phyloP scores from a whole-genome alignment of 129 eudicot genomes.

The Pseudognaphalium luteoalbum region DNA sequence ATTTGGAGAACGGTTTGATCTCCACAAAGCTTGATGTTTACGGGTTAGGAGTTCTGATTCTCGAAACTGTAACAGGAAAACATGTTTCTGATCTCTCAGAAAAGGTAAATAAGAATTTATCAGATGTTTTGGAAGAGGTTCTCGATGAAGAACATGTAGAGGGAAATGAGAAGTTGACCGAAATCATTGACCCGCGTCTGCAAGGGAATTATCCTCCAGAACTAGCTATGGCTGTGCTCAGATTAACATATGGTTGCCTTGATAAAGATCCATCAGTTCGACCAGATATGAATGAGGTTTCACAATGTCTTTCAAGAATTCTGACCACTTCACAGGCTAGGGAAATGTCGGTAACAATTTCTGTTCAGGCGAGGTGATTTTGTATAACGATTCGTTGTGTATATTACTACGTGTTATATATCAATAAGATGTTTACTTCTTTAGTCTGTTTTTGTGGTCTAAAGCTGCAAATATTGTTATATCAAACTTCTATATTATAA shows the following conservation, averaged over 20 bases:
- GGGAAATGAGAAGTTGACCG: constrained; percentile 32
- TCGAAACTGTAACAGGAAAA: constrained; percentile 80
- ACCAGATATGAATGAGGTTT: constrained; percentile 71
- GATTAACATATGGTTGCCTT: constrained; percentile 56
- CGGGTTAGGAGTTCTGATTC: constrained; percentile 80
- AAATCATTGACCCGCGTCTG: constrained; percentile 61
- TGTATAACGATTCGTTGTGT: constrained; percentile 11
- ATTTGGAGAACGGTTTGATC: constrained; percentile 66
- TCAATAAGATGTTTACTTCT: no score
- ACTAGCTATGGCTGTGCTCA: constrained; percentile 41
- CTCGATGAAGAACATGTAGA: constrained; percentile 41
- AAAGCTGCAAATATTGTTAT: background rate
- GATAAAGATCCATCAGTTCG: constrained; percentile 62
- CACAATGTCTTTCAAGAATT: constrained; percentile 57
- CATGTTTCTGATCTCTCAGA: constrained; percentile 49
- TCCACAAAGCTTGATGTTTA: constrained; percentile 88
- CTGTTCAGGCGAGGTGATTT: constrained; percentile 35
- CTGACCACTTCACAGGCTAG: constrained; percentile 42
- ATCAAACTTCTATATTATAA: background rate
- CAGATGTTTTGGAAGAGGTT: constrained; percentile 45
- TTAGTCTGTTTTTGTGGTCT: background rate
- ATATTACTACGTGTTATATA: background rate
- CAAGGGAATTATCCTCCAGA: constrained; percentile 59
- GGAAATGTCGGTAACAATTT: constrained; percentile 34
- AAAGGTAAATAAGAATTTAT: constrained; percentile 46